Evolutionary conservation across 2,329 filamentous ascomycete genomes (phyloP), one percentile per base, ranked within the genome.

Genomic region (Fusarium sp.): DNA sequence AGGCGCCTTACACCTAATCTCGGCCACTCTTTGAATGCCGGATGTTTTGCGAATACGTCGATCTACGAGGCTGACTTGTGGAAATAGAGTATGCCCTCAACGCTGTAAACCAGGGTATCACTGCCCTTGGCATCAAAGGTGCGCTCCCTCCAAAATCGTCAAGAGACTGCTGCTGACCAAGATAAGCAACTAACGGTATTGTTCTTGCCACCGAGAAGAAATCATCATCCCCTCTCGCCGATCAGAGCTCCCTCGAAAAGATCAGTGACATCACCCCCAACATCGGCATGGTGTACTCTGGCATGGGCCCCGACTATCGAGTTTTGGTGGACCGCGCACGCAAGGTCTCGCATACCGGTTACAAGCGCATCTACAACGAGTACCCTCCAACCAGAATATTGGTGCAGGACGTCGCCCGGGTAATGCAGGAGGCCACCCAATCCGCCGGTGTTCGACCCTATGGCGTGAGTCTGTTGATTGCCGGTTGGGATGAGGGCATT

Each of bases 311-410:
- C 57, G 95, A 99, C 79, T 99, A 98, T 82, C 89, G 95, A 77
- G 92, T 99, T 54, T 86, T 99, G 50, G 95, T 98, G 70, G 95
- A 99, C 83, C 94, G 93, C 79, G 95, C 95, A 70, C 93, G 95
- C 75, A 99, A 98, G 80, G 95, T 97, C 68, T 97, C 93, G 53
- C 95, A 99, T 81, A 96, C 95, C 43, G 90, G 89, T 77, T 99
- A 99, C 88, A 99, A 99, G 87, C 92, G 95, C 78, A 93, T 99
- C 82, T 99, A 99, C 84, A 99, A 99, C 81, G 95, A 99, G 82
- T 99, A 99, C 82, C 95, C 95, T n/a, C 95, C 95, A 6, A 99
- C 95, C 53, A 89, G 95, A 77, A 99, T 99, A 89, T 86, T 99
- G 80, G 95, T 99, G 53, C 95, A 99, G 80, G 95, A 99, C 73